Evolutionary conservation across 441 rosid genomes (phyloP), one percentile per base, ranked within the genome.

Genomic region (Flueggea neowawraea): DNA sequence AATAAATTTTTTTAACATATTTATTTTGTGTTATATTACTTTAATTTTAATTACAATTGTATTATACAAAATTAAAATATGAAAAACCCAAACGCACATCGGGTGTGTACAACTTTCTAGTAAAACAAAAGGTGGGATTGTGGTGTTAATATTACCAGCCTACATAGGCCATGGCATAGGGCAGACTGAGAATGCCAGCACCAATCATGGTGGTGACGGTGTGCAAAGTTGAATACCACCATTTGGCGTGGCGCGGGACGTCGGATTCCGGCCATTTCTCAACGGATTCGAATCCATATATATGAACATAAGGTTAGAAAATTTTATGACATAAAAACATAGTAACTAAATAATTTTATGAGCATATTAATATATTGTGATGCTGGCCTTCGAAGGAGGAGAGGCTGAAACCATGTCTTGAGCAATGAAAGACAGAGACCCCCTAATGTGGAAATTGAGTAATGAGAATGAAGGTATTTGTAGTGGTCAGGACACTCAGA

Each of bases 141-240:
- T 6, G 12, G 12, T 4, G 45, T 11, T 6, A 1, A 43, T 11
- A 43, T 43, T 86, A 90, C 97, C 97, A 92, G 79, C 97, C 98
- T 63, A 90, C 79, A 69, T 88, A 88, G 59, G 97, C 86, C 97
- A 92, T 86, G 65, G 98, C 96, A 78, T 88, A 87, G 49, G 98
- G 98, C 65, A 92, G 76, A 72, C 96, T 84, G 56, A 89, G 95
- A 62, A 92, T 96, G 31, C 97, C 98, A 1, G 96, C 97, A 5
- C 98, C 96, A 13, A 92, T 88, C 98, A 90, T 92, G 89, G 98
- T 96, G 6, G 98, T 90, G 52, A 90, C 94, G 8, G 78, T 67
- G 82, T 89, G 98, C 58, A 92, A 92, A 49, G 98, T 88, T 52
- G 96, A 88, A 74, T 84, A 83, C 98, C 96, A 88, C 98, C 98